Conservation (phyloP, 192 early-diverging fungal genomes). For the Mortierella claussenii region DNA sequence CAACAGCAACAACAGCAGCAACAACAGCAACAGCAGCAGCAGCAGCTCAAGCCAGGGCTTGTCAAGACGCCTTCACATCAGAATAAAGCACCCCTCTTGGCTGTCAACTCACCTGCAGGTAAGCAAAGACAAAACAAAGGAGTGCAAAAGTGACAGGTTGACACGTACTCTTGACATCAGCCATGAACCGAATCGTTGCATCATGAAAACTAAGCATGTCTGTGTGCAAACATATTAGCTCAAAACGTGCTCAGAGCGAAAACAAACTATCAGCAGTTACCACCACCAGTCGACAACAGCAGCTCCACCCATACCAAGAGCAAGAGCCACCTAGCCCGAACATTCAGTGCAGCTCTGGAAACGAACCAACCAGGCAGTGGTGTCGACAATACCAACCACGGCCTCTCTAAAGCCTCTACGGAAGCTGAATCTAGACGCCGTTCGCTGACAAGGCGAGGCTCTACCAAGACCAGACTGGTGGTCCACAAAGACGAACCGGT, state of each 20-base stretch:
- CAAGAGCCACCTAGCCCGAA: constrained; percentile 20
- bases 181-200: too few species aligned
- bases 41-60: constrained; percentile 6
- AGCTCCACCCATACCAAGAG: constrained; percentile 1
- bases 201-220: too few species aligned
- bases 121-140: not conserved
- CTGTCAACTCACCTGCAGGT: constrained; percentile 25
- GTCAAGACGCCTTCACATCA: constrained; percentile 14
- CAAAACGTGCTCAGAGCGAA: constrained; percentile 32
- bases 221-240: too few species aligned
- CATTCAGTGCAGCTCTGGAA: constrained; percentile 33
- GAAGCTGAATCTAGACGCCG: constrained; percentile 9
- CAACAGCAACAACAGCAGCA: too few species aligned
- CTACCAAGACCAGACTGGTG: constrained; percentile 38
- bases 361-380: not conserved
- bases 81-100: constrained; percentile 2
- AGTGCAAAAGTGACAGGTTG: too few species aligned
- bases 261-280: constrained; percentile 32
- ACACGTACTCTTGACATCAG: too few species aligned
- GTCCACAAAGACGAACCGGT: constrained; percentile 25
- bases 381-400: not conserved
- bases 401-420: not conserved
- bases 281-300: constrained; percentile 1
- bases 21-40: constrained; percentile 9
- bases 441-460: constrained; percentile 39